Evolutionary conservation across 1,139 yeast genomes (phyloP), one percentile per base, ranked within the genome.

Genomic region (Scheffersomyces stambukii): DNA sequence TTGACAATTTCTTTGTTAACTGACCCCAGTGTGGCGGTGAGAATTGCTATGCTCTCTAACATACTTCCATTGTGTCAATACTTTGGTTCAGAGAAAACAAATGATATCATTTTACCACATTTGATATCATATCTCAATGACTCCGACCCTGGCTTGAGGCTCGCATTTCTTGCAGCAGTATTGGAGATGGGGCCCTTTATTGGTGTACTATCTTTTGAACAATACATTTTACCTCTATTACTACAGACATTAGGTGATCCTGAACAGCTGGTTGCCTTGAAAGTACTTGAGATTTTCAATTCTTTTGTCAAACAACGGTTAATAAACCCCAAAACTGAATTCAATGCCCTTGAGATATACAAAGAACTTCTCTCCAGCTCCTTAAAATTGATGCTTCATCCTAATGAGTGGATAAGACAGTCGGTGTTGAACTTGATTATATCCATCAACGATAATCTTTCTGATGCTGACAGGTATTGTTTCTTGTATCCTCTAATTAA

Each of bases 41-140:
- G 83, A 38, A 70, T 84, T 20, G 72, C 94, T 0, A 54, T 91
- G 11, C 63, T 93, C 28, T 58, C 67, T 24, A 75, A 82, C 36
- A 79, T 89, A 13, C 60, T 81, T 8, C 85, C 91, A 0, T 55
- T 93, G 5, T 85, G 96, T 45, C 67, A 78, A 13, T 83, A 81
- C 39, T 81, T 93, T 50, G 96, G 96, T 0, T 77, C 81, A 28
- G 95, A 86, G 30, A 82, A 77, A 43, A 82, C 96, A 0, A 88
- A 84, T 48, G 97, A 93, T 52, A 66, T 89, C 24, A 77, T 93
- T 10, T 57, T 93, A 27, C 89, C 96, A 24, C 98, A 93, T 60
- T 61, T 89, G 31, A 88, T 91, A 25, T 89, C 97, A 0, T 93
- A 88, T 47, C 59, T 93, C 36, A 93, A 93, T 51, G 96, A 88